Base-by-base conservation (phyloP, 2,329 filamentous ascomycete genomes). In the Cytospora paraplurivora region DNA sequence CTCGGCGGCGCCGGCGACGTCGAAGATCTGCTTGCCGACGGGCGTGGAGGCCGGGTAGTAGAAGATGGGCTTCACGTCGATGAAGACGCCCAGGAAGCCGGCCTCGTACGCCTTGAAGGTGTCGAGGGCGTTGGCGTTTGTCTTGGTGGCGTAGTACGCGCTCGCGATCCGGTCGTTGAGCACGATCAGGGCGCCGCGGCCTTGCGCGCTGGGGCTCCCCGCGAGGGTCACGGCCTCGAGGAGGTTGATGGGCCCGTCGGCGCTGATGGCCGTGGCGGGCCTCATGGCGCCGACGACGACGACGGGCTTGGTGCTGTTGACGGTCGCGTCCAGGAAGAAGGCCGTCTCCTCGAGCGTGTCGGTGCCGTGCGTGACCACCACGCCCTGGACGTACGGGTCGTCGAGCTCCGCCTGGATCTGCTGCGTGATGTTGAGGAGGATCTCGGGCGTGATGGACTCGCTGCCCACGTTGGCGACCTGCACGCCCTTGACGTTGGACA, bases 331-430 rank as follows among this genome's bases (percentile, higher is more conserved):
- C 10, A 88, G 75, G 75, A 87, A 88, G 75, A 88, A 88, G 10
- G 85, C 83, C 0, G 83, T 82, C 72, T 88, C 86, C 69, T 88
- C 86, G 1, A 89, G 76, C 0, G 84, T 87, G 69, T 89, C 87
- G 10, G 87, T 89, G 55, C 87, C 86, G 68, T 89, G 86, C 0
- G 86, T 88, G 59, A 89, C 75, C 7, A 88, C 83, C 7, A 82
- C 83, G 41, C 81, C 85, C 73, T 76, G 73, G 38, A 73, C 74
- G 56, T 73, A 68, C n/a, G 74, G 74, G 62, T 70, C 71, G 33
- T 79, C 77, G 4, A 86, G 75, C 62, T 82, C 81, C 7, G 66
- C 66, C 62, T 83, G 81, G 59, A 86, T 80, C 61, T 76, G 73
- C 32, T 80, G 75, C 7, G 79, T 76, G 41, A 87, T 69, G 33